Conservation (phyloP, 148 eudicot genomes). For the Heliamphora exappendiculata region DNA sequence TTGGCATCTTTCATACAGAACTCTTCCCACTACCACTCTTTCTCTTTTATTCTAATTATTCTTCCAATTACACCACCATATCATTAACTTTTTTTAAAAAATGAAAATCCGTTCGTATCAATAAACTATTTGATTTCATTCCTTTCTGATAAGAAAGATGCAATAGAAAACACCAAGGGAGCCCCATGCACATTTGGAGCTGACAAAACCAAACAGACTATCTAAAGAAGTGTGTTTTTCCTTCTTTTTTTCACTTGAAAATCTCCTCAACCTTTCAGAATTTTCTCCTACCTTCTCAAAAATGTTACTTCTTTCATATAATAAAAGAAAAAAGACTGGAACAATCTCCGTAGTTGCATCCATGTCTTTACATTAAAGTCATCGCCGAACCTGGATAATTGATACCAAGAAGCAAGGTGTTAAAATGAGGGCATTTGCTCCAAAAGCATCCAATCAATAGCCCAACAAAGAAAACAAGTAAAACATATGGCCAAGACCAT, state of each 20-base stretch:
- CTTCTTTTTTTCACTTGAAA: neutral
- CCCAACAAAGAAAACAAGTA: neutral
- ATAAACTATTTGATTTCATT: neutral
- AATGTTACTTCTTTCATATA: neutral
- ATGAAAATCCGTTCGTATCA: too few relatives aligned
- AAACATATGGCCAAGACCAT: neutral
- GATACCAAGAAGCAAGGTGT: neutral
- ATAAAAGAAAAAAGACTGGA: neutral
- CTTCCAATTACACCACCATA: too few relatives aligned
- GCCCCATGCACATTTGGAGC: neutral
- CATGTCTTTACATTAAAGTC: neutral
- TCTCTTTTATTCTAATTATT: too few relatives aligned
- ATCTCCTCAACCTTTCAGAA: neutral
- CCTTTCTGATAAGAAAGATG: neutral
- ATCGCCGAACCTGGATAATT: neutral
- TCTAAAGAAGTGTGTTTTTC: neutral
- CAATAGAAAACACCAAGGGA: neutral
- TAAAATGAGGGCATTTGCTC: neutral
- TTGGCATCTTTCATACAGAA: neutral
- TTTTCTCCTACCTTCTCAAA: neutral
- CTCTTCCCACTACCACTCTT: neutral
- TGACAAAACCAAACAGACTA: neutral
- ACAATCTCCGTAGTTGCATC: neutral
- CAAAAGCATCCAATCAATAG: neutral
- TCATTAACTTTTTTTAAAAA: too few relatives aligned